Evolutionary conservation across 148 eudicot species (phyloP), one percentile per base, ranked within the genome.

Genomic region (Talinum fruticosum): DNA sequence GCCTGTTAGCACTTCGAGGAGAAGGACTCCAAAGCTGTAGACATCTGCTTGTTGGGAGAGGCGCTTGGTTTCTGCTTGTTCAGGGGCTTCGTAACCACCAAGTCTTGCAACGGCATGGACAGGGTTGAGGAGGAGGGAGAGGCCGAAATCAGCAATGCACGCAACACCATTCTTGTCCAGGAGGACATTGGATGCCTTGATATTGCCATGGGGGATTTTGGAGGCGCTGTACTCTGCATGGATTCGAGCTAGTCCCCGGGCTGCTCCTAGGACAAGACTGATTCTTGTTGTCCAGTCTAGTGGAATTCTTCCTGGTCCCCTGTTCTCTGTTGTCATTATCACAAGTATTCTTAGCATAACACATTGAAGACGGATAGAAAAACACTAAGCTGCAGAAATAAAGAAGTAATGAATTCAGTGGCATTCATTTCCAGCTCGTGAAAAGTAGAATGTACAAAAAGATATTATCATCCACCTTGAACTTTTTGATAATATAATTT

Each of bases 281-380:
- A 93, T 87, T 76, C 99, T 82, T 51, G 99, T 93, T 13, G 99
- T 95, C 99, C 99, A 92, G 78, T 95, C 99, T 76, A 95, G 30
- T 8, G 99, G 99, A 61, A 93, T 91, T 81, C 97, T 89, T 36
- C 97, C 99, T 1, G 97, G 92, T 72, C 97, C 99, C 30, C 99
- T 84, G 74, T 95, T 92, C 19, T 88, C 99, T 95, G 53, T 74
- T 77, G 44, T 59, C 77, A 78, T 51, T 44, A 80, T 36, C 67
- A 81, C 66, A 19, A 62, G 66, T 57, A 73, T 59, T 36, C 44
- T 77, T 28, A 34, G 28, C 59, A 37, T 36, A 23, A 21, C 6
- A 7, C 14, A 2, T 29, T 29, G n/a, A 13, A 54, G 35, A 10
- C 54, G 30, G 29, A 19, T 35, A 15, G 13, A 44, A 16, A 62